Percentiles rank a stretch among this genome's conserved stretches.
These are phyloP conservation scores for Collybiopsis luxurians DNA, from an alignment of 768 basidiomycete species.

Conservation along the genomic window DNA sequence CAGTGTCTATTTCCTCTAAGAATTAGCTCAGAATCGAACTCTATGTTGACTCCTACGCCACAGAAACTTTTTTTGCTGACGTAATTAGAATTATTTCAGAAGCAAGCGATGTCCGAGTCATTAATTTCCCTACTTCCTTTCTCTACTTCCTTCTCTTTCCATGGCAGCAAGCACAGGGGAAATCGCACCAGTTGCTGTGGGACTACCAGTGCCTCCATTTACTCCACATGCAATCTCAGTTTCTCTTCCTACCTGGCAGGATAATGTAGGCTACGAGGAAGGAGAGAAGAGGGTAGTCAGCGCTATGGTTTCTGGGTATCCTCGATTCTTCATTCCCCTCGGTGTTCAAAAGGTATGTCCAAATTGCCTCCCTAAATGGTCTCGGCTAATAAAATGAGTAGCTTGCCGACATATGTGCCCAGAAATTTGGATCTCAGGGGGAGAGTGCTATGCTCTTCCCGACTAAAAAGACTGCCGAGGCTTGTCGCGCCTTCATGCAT, in stretches of 20 bases:
- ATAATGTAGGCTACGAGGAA: constrained; percentile 91
- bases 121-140: neutral
- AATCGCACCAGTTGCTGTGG: constrained; percentile 30
- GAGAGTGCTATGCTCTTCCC: constrained; percentile 84
- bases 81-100: no score
- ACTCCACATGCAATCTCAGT: constrained; percentile 91
- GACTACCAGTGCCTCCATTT: constrained; percentile 58
- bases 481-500: constrained; percentile 73
- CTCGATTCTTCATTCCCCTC: constrained; percentile 89
- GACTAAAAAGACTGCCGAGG: constrained; percentile 65
- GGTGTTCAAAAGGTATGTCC: constrained; percentile 75
- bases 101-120: no score
- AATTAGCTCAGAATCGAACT: no score
- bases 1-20: no score
- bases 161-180: neutral
- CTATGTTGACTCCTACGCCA: no score
- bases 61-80: no score
- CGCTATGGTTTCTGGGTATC: constrained; percentile 87
- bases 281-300: constrained; percentile 78
- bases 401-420: constrained; percentile 76
- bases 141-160: neutral
- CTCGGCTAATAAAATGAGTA: constrained; percentile 26
- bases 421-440: constrained; percentile 68
- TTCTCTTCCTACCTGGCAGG: constrained; percentile 90
- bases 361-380: neutral